phyloP scores from a whole-genome alignment of 257 asterid species.

The Petunia secreta region DNA sequence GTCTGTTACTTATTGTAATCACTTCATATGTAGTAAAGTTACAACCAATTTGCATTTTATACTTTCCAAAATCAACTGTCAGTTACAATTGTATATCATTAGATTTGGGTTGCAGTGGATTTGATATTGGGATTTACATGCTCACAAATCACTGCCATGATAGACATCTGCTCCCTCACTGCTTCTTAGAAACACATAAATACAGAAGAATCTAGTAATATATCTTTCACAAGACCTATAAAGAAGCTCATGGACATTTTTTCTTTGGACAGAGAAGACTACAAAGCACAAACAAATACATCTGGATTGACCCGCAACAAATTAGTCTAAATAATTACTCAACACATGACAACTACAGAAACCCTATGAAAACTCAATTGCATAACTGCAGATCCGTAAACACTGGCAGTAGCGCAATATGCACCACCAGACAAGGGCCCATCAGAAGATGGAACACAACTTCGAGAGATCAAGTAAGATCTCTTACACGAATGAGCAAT shows the following conservation, averaged over 20 bases:
- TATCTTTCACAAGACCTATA: background rate
- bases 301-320: background rate
- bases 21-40: background rate
- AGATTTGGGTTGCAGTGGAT: background rate
- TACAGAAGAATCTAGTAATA: background rate
- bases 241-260: background rate
- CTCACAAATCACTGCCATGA: background rate
- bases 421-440: slow-evolving; percentile 4
- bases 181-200: background rate
- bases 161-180: background rate
- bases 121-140: background rate
- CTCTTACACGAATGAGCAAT: background rate
- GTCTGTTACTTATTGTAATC: background rate
- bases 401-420: background rate
- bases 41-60: slow-evolving; percentile 9
- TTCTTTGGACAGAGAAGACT: background rate
- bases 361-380: slow-evolving; percentile 1
- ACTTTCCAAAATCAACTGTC: background rate
- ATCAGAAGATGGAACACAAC: background rate
- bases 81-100: background rate
- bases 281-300: background rate
- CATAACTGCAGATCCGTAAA: background rate
- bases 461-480: background rate
- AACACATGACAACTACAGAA: background rate
- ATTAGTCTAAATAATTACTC: background rate